Base-by-base conservation (phyloP, 805 yeast species). In the Candida taoyuanica region DNA sequence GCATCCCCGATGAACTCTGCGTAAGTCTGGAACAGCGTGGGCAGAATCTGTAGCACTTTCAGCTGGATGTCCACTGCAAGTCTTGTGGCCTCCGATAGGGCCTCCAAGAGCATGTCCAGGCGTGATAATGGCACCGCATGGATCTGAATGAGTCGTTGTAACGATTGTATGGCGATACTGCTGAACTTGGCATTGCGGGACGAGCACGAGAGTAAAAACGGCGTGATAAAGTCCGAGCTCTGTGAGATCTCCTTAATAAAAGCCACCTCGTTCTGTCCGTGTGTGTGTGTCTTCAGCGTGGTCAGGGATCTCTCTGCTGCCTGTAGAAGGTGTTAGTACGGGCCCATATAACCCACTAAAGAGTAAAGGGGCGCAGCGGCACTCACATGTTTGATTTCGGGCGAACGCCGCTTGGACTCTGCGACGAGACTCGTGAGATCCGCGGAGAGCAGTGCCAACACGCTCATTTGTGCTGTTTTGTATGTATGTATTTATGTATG, bases 21-120 rank as follows among this genome's bases (percentile, higher is more conserved):
- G 55, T 87, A 87, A 16, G 68, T 72, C 52, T 78, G 84, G 56
- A 81, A 75, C 24, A 91, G 64, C 3, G 79, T 67, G 0, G 97
- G 96, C 17, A 91, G 66, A 11, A 85, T 68, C 62, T 91, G 98
- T 27, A 91, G 63, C 11, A 88, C 80, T 54, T 88, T 85, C 45
- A 93, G 70, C 59, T 91, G 97, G 32, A 86, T 81, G 29, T 89
- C 97, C 18, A 76, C 69, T 0, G 93, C 84, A 12, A 84, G 64
- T 50, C 78, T 79, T 0, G 91, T 75, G 0, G 94, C 85, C 40
- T 85, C 89, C 23, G 71, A 67, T 24, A 87, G 67, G 0, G 88
- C 79, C 28, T 76, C 81, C 16, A 91, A 62, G 6, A 91, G 68
- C 5, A 71, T 71, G 15, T 68, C 68, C 15, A 81, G 52, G 31